Base-by-base conservation (phyloP, 1,284 basidiomycete genomes). In the Fomitiporia mediterranea region DNA sequence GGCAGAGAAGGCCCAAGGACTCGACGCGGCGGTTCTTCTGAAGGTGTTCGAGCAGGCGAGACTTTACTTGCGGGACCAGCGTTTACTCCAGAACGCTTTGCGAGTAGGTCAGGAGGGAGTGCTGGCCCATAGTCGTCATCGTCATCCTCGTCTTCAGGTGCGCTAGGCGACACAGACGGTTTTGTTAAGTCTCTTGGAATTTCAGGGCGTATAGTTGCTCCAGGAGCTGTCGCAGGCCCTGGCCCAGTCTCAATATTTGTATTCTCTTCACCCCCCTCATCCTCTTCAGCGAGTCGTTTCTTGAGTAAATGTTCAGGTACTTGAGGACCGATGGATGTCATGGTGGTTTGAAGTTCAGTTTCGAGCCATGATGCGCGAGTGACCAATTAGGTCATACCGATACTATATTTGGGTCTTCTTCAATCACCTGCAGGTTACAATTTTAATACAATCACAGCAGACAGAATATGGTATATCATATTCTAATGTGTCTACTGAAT, bases 61-160 rank as follows among this genome's bases (percentile, higher is more conserved):
- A 62, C 57, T 55, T 69, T 37, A 64, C 68, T 51, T 69, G 71
- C 51, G 63, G 58, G 46, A 66, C 46, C 62, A 64, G 64, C 39
- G 54, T 66, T n/a, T 67, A 51, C 11, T 23, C 34, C 58, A 40
- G 66, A 62, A 7, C 72, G 73, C n/a, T 70, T 66, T 21, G 71
- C 72, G 25, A 67, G 65, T 32, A 83, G 69, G 51, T 84, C 82
- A 37, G 87, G 86, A 8, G 86, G 87, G 15, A 88, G 72, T 8
- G 76, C 77, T 4, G 86, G 85, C 3, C 70, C 72, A 63, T 84
- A 85, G 59, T 80, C 77, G 59, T 82, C 83, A 39, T 80, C 81
- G 32, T 83, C 80, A 8, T 80, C 79, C 4, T 80, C 80, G 2
- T 77, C 73, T 32, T 70, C 68, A 4, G 72, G 69, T 9, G 37